Conservation (phyloP, 768 basidiomycete genomes). For the Tulasnella sp. region DNA sequence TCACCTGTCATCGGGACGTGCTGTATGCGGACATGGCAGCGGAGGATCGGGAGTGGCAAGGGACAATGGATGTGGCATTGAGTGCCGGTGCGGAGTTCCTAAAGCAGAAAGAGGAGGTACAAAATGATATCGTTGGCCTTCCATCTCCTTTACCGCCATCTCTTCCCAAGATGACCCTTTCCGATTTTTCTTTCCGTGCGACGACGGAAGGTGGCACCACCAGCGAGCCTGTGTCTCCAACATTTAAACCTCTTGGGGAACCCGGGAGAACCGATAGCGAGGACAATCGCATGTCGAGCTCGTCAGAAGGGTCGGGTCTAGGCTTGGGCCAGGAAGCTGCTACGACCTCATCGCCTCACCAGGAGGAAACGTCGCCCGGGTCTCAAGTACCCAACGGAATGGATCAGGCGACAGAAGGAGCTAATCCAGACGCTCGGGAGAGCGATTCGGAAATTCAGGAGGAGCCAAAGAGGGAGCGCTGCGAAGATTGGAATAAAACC, state of each 20-base stretch:
- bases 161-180: neutral
- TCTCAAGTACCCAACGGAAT: neutral
- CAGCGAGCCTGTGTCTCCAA: neutral
- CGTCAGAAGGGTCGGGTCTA: neutral
- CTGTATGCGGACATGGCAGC: constrained; percentile 63
- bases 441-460: neutral
- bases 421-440: neutral
- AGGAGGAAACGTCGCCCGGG: neutral
- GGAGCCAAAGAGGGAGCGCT: constrained; percentile 37
- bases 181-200: neutral
- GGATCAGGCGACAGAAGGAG: neutral
- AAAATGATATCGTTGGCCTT: constrained; percentile 1
- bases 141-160: neutral
- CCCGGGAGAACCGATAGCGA: neutral
- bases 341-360: neutral
- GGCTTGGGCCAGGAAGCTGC: neutral
- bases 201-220: neutral
- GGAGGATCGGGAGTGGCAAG: constrained; percentile 54
- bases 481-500: constrained; percentile 84
- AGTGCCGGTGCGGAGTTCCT: constrained; percentile 60
- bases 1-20: constrained; percentile 65
- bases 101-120: constrained; percentile 28
- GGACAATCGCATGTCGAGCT: neutral
- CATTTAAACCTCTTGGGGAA: neutral
- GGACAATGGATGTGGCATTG: constrained; percentile 58